Evolutionary conservation across 768 basidiomycete genomes (phyloP).

Genomic region (Lyophyllum semitale): DNA sequence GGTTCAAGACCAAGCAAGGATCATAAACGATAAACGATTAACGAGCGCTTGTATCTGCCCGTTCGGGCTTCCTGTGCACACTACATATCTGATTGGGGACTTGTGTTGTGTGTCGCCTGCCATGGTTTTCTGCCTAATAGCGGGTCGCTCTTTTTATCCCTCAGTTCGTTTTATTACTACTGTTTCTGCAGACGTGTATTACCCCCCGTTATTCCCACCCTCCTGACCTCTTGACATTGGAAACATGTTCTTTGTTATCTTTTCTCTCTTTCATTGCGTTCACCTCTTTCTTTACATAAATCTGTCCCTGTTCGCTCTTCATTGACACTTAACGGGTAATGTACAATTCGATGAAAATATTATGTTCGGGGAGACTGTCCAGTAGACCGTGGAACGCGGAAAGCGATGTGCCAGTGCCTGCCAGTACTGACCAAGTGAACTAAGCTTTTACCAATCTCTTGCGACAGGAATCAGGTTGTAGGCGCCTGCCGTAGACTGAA

Average conservation of each 20-base stretch:
- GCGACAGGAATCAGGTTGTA: no score
- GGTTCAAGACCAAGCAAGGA: slow-evolving; percentile 72
- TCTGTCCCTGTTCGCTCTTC: background rate
- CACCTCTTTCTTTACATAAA: background rate
- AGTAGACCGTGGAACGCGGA: background rate
- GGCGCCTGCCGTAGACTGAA: no score
- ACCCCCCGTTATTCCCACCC: background rate
- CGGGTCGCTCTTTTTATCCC: background rate
- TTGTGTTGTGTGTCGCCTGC: background rate
- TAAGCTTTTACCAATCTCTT: slow-evolving; percentile 21
- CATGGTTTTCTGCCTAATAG: slow-evolving; percentile 1
- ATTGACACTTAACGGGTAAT: slow-evolving; percentile 25
- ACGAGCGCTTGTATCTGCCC: background rate
- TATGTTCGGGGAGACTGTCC: background rate
- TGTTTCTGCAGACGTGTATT: background rate
- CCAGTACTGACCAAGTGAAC: no score
- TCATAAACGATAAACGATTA: slow-evolving; percentile 27
- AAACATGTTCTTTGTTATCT: background rate
- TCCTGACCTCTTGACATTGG: slow-evolving; percentile 1
- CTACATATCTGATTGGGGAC: background rate
- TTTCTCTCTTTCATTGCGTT: slow-evolving; percentile 2
- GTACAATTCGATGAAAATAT: slow-evolving; percentile 26
- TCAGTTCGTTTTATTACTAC: background rate
- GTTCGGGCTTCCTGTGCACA: background rate
- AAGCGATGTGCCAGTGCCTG: background rate